A percentile compares a stretch with the other conserved stretches of the same genome.
phyloP scores from a whole-genome alignment of 305 asterid species.

The Solanum hybrid region DNA sequence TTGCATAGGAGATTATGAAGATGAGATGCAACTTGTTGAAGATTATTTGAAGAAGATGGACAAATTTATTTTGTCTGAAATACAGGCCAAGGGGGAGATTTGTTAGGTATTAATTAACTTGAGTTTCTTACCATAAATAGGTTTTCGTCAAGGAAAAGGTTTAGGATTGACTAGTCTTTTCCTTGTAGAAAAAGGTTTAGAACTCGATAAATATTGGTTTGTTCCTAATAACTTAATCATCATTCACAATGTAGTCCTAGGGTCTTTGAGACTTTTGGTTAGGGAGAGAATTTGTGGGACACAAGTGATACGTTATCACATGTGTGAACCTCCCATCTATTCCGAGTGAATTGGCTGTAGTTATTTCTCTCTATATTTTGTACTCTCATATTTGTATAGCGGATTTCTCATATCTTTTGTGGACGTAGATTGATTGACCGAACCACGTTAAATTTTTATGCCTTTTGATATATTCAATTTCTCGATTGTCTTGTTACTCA shows the following conservation, averaged over 20 bases:
- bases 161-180: too few species aligned
- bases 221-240: not conserved
- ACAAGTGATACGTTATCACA: not conserved
- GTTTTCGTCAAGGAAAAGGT: not conserved
- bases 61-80: not conserved
- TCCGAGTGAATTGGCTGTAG: not conserved
- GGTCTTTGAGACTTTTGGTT: not conserved
- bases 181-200: not conserved
- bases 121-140: not conserved
- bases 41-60: too few species aligned
- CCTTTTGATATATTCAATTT: too few species aligned
- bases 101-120: not conserved
- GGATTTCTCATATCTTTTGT: too few species aligned
- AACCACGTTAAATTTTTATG: not conserved
- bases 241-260: not conserved
- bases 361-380: not conserved
- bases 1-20: not conserved
- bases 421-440: not conserved
- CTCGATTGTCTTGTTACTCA: not conserved
- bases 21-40: not conserved
- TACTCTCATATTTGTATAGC: not conserved
- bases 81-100: not conserved
- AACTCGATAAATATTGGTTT: not conserved
- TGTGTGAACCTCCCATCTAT: not conserved
- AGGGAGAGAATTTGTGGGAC: not conserved